Evolutionary conservation across 2,329 filamentous ascomycete species (phyloP).

Genomic region (Beauveria rudraprayagi): DNA sequence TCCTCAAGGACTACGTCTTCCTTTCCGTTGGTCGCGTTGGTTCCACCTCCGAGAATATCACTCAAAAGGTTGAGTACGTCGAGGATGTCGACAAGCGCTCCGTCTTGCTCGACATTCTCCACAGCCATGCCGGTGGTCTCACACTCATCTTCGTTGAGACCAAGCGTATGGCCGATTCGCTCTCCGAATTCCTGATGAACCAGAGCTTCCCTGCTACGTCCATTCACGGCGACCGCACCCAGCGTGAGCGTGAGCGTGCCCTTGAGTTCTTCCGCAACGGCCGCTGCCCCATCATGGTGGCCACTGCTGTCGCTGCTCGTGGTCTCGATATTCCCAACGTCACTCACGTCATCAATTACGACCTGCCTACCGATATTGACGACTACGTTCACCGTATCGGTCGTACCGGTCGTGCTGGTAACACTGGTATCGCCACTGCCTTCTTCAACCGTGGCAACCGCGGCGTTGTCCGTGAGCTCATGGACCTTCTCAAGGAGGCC

Average conservation of each 20-base stretch:
- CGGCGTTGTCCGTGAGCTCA: slow-evolving; percentile 89
- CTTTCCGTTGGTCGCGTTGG: slow-evolving; percentile 96
- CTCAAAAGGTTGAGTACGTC: slow-evolving; percentile 96
- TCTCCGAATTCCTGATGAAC: slow-evolving; percentile 98
- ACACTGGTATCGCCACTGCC: slow-evolving; percentile 94
- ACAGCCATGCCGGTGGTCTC: slow-evolving; percentile 82
- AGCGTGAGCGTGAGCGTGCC: slow-evolving; percentile 96
- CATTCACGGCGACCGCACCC: slow-evolving; percentile 96
- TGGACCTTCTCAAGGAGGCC: slow-evolving; percentile 97
- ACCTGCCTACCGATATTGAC: slow-evolving; percentile 96
- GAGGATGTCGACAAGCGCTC: slow-evolving; percentile 97
- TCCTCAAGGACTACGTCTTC: slow-evolving; percentile 99
- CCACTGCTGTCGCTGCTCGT: slow-evolving; percentile 88
- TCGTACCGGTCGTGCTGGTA: slow-evolving; percentile 98
- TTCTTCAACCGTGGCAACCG: slow-evolving; percentile 99
- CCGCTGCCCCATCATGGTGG: slow-evolving; percentile 91
- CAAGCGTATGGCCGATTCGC: slow-evolving; percentile 97
- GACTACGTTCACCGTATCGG: slow-evolving; percentile 99
- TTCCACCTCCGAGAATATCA: slow-evolving; percentile 99
- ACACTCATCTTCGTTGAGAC: slow-evolving; percentile 99
- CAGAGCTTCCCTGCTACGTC: slow-evolving; percentile 97
- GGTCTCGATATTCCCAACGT: slow-evolving; percentile 94
- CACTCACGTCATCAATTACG: slow-evolving; percentile 97
- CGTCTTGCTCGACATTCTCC: slow-evolving; percentile 91
- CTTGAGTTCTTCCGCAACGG: slow-evolving; percentile 96